Base-by-base conservation (phyloP, 2,329 filamentous ascomycete species). In the Pseudonectria foliicola region DNA sequence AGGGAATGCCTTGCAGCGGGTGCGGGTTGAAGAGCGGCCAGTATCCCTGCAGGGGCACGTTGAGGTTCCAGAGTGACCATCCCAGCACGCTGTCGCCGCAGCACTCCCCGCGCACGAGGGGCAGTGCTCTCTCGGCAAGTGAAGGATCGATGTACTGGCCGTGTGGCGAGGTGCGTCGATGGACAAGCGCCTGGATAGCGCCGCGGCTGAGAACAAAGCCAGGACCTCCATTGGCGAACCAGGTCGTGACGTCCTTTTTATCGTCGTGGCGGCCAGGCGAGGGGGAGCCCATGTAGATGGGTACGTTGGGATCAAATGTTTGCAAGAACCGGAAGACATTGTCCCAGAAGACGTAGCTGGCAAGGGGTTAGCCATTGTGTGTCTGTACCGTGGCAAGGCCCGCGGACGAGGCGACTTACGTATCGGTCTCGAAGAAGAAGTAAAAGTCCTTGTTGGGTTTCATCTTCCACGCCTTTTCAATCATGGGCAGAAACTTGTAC, bases 401-500 rank as follows among this genome's bases (percentile, higher is more conserved):
- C 8, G 14, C 4, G 64, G 64, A 68, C 11, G 61, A 55, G 10
- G 21, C 11, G 6, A 58, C 58, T 40, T 63, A 73, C 31, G 72
- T 76, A 48, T 76, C 72, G 3, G 70, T 69, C 44, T 76, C 72
- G 30, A 72, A 66, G 49, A 75, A 73, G 34, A 76, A 63, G 44
- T 72, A 76, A 64, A 73, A 75, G 25, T 69, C 60, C 29, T 66
- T 65, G n/a, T 63, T 54, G 3, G 65, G 65, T 23, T 66, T 68
- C 35, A 57, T 52, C 18, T 59, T 54, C 55, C 70, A 72, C 1
- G 70, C 66, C 18, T 64, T 55, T 38, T 73, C 67, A 4, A 76
- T 57, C 64, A 73, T 71, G 27, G 72, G 69, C 21, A 76, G 49
- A 42, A 75, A 75, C 50, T 76, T 76, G 62, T 67, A 76, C 48